These are phyloP conservation scores for Danielozyma ontarioensis DNA, from an alignment of 805 yeast species.

Conservation along the genomic window DNA sequence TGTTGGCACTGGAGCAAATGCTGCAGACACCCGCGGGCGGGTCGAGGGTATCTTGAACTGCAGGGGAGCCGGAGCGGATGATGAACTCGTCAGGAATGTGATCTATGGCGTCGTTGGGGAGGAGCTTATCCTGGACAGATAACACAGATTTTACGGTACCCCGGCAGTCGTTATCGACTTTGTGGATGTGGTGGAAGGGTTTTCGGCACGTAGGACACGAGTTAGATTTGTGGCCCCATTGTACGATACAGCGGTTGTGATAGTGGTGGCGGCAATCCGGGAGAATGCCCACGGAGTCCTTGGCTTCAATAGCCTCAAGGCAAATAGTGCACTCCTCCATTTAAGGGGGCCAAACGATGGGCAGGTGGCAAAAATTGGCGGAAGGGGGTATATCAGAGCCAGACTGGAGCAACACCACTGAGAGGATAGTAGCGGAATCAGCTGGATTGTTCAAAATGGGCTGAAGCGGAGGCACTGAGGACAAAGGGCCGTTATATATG, in stretches of 20 bases:
- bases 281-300: conserved; percentile 19
- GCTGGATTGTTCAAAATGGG: too few species aligned
- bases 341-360: background rate
- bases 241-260: conserved; percentile 51
- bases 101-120: conserved; percentile 32
- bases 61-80: conserved; percentile 9
- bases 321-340: conserved; percentile 55
- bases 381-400: too few species aligned
- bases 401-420: too few species aligned
- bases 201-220: conserved; percentile 60
- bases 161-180: conserved; percentile 14
- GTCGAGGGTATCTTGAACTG: conserved; percentile 1
- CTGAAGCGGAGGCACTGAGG: too few species aligned
- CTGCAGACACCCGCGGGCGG: conserved; percentile 21
- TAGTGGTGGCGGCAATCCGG: conserved; percentile 46
- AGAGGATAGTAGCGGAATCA: too few species aligned
- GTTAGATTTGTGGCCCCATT: conserved; percentile 55
- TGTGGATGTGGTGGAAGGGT: conserved; percentile 34
- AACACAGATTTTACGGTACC: conserved; percentile 6
- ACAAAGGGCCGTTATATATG: too few species aligned
- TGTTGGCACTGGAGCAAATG: conserved; percentile 33
- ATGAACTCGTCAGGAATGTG: conserved; percentile 32
- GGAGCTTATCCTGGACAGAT: conserved; percentile 24
- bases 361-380: too few species aligned
- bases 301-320: conserved; percentile 26